Evolutionary conservation across 108 stramenopile species (phyloP), one percentile per base, ranked within the genome.

Genomic region (Mediolabrus comicus): DNA sequence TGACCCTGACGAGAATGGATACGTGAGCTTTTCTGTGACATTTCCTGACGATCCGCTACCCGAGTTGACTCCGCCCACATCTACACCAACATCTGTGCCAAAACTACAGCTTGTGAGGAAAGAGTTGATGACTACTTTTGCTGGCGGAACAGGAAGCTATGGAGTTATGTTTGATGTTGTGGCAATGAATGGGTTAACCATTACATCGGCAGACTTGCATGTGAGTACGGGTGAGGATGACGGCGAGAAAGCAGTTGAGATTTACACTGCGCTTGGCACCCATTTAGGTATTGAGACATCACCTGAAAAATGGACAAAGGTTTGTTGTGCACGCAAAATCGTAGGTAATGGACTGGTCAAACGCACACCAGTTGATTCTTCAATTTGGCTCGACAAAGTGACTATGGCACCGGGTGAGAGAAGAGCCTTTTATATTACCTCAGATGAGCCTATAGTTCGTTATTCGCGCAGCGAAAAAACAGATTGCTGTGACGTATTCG

Each of bases 121-220:
- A 46, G 32, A 62, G 10, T 51, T 70, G 12, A 28, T 63, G 30
- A 70, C 38, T 49, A 70, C 60, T 22, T 70, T 70, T 49, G 46
- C 35, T 17, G 62, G 36, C 17, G 61, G 43, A 7, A 36, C 69
- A 28, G 69, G 69, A 41, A 62, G 61, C 27, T 62, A 39, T 24
- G 69, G 69, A 30, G 41, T 58, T 3, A 70, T 70, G 69, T 70
- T 63, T 26, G 69, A 70, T 32, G 17, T 62, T 4, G 39, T 63
- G 31, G 69, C 69, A 49, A 35, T 67, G 1, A 58, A 58, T 13
- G 24, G 27, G 3, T 24, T 63, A 6, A 38, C 59, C 3, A 58
- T 70, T 22, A 70, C 60, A 58, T 30, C 29, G 1, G 19, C 41
- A 14, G 69, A 56, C 31, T 52, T 70, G 26, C 69, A 70, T 12